Base-by-base conservation (phyloP, 140 eudicot species). In the Flaveria floridana region DNA sequence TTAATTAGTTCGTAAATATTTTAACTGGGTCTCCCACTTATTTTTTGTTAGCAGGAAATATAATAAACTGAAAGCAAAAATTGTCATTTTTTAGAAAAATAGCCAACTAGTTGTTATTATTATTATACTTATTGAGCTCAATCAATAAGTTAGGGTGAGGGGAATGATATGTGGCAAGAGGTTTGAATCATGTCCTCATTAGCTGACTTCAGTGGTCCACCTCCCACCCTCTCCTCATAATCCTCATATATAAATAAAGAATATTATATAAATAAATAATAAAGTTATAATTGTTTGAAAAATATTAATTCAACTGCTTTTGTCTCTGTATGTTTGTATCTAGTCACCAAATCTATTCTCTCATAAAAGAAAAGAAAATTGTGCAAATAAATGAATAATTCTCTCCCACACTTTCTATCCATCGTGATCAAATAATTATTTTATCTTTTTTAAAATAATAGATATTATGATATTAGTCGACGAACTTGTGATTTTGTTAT, bases 241-340 rank as follows among this genome's bases (percentile, higher is more conserved):
- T 26, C 52, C 56, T 44, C 19, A 65, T 0, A 67, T 73, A 2
- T 28, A 16, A 3, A 69, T 57, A 44, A 41, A 21, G 25, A 70
- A 34, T 47, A 57, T 39, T 51, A 7, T 11, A 53, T 23, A 44
- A 65, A 46, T 3, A 10, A 37, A 56, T 37, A 12, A 56, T 57
- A 71, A 39, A 39, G 26, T 18, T 21, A 3, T 58, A 50, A 44
- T 59, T 34, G 51, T 62, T 41, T 44, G 41, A 37, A 62, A 76
- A 73, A 68, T 59, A 53, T 68, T 15, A 26, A 61, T 81, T 73
- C 75, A 89, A 86, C 85, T 79, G 86, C 80, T 87, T 85, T 85
- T 89, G 96, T 88, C 96, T 77, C 37, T 81, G 78, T 80, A 81
- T 86, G 82, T 58, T 83, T 84, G 96, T 87, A 87, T 82, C 76